Evolutionary conservation across 2,329 filamentous ascomycete genomes (phyloP).

Genomic region (Fusarium palustre): DNA sequence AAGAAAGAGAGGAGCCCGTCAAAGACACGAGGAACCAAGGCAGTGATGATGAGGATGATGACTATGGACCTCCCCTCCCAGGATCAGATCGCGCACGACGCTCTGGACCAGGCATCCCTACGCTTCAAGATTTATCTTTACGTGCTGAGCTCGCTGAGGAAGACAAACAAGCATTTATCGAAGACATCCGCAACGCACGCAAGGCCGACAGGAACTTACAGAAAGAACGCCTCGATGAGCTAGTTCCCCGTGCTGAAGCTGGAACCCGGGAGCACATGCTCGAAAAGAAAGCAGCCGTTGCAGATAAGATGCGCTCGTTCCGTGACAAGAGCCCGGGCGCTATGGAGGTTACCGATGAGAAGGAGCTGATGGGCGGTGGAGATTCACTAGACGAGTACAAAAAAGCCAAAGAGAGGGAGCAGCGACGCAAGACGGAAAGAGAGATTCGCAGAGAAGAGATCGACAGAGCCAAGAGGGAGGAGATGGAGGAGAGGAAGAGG

Average conservation of each 20-base stretch:
- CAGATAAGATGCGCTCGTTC: slow-evolving; percentile 80
- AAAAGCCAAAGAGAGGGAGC: slow-evolving; percentile 71
- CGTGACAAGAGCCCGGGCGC: slow-evolving; percentile 72
- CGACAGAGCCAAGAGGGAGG: slow-evolving; percentile 77
- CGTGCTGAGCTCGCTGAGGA: slow-evolving; percentile 63
- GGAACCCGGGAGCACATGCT: slow-evolving; percentile 85
- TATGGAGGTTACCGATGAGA: slow-evolving; percentile 68
- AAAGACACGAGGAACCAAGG: slow-evolving; percentile 56
- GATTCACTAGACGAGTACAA: slow-evolving; percentile 76
- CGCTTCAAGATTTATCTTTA: slow-evolving; percentile 77
- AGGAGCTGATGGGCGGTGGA: slow-evolving; percentile 81
- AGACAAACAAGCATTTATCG: slow-evolving; percentile 62
- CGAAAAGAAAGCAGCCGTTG: slow-evolving; percentile 83
- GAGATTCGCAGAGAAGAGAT: slow-evolving; percentile 87
- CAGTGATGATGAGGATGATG: slow-evolving; percentile 68
- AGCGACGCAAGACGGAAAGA: slow-evolving; percentile 83
- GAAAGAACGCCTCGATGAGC: slow-evolving; percentile 80
- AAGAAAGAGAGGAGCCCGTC: slow-evolving; percentile 57
- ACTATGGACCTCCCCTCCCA: slow-evolving; percentile 62
- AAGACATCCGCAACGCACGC: slow-evolving; percentile 70
- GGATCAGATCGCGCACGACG: slow-evolving; percentile 42
- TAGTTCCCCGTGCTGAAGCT: slow-evolving; percentile 83
- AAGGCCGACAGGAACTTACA: slow-evolving; percentile 73
- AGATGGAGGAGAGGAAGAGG: slow-evolving; percentile 80
- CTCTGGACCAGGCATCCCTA: slow-evolving; percentile 74